Evolutionary conservation across 164 flowering plant species (phyloP).

Genomic region (Stephania cephalantha): DNA sequence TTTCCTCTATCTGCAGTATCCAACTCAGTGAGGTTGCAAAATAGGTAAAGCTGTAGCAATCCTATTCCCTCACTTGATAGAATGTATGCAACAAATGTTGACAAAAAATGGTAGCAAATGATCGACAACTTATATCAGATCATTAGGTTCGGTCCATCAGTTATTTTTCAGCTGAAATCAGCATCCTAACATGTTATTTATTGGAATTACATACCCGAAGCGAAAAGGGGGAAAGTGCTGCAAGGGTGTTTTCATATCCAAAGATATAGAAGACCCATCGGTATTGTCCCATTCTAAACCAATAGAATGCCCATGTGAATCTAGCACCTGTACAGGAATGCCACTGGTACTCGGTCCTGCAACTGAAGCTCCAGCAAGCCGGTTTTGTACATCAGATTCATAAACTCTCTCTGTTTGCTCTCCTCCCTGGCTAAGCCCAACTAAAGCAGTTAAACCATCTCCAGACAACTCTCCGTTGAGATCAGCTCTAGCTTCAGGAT

Average conservation of each 20-base stretch:
- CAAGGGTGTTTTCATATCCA: constrained; percentile 92
- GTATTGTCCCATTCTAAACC: constrained; percentile 74
- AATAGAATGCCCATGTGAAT: constrained; percentile 48
- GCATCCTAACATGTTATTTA: not conserved
- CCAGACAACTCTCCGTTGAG: constrained; percentile 69
- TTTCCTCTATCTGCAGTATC: no score
- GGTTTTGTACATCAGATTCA: constrained; percentile 44
- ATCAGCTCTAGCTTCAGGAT: constrained; percentile 68
- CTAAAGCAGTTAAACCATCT: constrained; percentile 92
- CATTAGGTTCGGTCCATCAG: not conserved
- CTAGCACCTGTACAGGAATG: constrained; percentile 55
- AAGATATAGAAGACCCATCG: constrained; percentile 53
- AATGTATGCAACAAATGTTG: no score
- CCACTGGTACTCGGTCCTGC: constrained; percentile 45
- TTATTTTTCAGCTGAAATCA: not conserved
- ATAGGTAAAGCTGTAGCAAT: no score
- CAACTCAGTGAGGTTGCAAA: no score
- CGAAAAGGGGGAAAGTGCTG: constrained; percentile 96
- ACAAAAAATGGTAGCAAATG: no score
- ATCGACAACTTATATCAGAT: no score
- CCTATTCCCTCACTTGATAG: no score
- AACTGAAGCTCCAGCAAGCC: constrained; percentile 37
- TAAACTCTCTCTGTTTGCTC: constrained; percentile 55
- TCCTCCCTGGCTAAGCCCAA: constrained; percentile 82
- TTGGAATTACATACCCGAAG: constrained; percentile 55